These are phyloP conservation scores for Hebeloma cylindrosporum DNA, from an alignment of 768 basidiomycete species.

Conservation along the genomic window DNA sequence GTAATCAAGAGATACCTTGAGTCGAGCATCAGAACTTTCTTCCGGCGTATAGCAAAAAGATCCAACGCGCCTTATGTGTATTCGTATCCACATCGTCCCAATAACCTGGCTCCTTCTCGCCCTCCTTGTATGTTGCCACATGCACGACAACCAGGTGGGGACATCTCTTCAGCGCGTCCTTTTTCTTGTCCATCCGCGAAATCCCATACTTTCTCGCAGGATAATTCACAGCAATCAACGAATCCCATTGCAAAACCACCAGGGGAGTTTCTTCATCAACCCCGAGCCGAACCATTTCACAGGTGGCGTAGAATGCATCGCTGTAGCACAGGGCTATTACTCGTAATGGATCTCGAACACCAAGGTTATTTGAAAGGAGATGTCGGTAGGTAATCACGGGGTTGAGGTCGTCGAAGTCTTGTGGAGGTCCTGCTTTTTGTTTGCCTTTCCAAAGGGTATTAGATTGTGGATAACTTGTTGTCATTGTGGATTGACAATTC, in stretches of 20 bases:
- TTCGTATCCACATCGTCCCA: conserved; percentile 86
- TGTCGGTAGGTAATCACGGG: conserved; percentile 81
- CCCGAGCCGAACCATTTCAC: conserved; percentile 81
- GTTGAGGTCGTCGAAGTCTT: conserved; percentile 59
- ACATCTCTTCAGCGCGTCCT: conserved; percentile 84
- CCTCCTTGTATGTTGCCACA: conserved; percentile 92
- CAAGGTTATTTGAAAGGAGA: conserved; percentile 63
- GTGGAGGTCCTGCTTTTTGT: conserved; percentile 37
- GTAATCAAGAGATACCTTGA: conserved; percentile 88
- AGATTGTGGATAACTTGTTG: conserved; percentile 9
- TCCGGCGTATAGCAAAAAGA: background rate
- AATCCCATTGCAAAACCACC: conserved; percentile 86
- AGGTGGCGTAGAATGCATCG: conserved; percentile 83
- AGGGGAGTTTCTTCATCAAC: conserved; percentile 62
- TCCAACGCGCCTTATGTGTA: conserved; percentile 86
- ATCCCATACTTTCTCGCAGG: conserved; percentile 92
- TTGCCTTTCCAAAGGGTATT: conserved; percentile 59
- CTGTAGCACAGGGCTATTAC: conserved; percentile 90
- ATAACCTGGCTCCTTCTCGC: conserved; percentile 84
- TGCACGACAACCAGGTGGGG: conserved; percentile 85
- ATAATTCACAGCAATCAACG: conserved; percentile 93
- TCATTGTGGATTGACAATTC: conserved; percentile 8
- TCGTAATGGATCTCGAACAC: conserved; percentile 73
- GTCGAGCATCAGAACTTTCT: background rate
- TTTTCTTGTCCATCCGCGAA: conserved; percentile 82